Conservation (phyloP, 495 filamentous ascomycete genomes). For the Hyaloscypha hepaticicola region DNA sequence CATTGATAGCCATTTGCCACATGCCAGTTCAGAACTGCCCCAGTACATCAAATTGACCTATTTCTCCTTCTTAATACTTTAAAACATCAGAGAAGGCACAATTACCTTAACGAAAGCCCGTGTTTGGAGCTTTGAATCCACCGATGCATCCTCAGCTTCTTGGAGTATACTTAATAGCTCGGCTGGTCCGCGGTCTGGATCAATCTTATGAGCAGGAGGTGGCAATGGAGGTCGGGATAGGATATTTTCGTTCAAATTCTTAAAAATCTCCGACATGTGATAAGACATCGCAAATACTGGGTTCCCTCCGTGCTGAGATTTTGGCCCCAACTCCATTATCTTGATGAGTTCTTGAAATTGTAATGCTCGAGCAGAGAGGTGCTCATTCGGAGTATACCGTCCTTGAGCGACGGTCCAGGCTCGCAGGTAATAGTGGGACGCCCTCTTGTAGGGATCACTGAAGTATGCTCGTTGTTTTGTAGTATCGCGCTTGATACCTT, state of each 20-base stretch:
- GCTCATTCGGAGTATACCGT: neutral
- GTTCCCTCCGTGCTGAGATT: too few relatives aligned
- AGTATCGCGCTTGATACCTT: neutral
- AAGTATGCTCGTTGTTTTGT: neutral
- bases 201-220: too few relatives aligned
- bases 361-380: neutral
- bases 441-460: neutral
- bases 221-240: too few relatives aligned
- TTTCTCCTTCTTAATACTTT: neutral
- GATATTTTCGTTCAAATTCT: too few relatives aligned
- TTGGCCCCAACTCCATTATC: neutral
- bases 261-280: too few relatives aligned
- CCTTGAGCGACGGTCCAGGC: conserved; percentile 8
- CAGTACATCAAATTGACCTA: conserved; percentile 13
- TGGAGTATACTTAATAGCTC: neutral
- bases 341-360: neutral
- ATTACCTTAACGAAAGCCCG: neutral
- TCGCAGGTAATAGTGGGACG: neutral
- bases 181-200: too few relatives aligned
- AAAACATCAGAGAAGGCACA: neutral
- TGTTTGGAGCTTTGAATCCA: neutral
- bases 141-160: neutral
- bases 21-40: conserved; percentile 9
- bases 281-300: too few relatives aligned
- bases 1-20: conserved; percentile 22